These are phyloP conservation scores for Cyanidiococcus yangmingshanensis DNA, from an alignment of 23 red algal species.

Conservation along the genomic window DNA sequence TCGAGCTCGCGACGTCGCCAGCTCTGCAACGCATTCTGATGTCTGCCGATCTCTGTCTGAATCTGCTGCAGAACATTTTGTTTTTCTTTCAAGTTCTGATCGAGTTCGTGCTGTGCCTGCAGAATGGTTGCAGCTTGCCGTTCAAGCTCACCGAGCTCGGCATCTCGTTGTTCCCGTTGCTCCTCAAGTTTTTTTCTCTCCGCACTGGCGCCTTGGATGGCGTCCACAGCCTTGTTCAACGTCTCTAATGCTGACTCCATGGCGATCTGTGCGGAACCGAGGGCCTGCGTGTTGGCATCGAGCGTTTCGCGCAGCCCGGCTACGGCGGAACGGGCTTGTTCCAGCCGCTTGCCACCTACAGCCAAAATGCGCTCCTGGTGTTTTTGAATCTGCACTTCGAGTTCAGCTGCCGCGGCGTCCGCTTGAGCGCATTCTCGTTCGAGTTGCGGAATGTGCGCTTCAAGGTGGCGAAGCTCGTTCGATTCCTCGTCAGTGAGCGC, in stretches of 20 bases:
- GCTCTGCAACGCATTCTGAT: constrained; percentile 37
- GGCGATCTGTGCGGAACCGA: constrained; percentile 23
- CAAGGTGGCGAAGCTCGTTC: background rate
- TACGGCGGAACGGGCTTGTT: constrained; percentile 36
- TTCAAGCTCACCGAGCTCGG: background rate
- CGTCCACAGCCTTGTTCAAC: constrained; percentile 7
- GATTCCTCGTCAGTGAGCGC: constrained; percentile 31
- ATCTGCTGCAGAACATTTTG: constrained; percentile 35
- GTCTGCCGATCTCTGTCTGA: constrained; percentile 29
- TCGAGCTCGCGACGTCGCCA: constrained; percentile 39
- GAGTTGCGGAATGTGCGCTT: constrained; percentile 18
- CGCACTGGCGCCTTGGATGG: constrained; percentile 12
- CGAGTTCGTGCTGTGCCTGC: constrained; percentile 11
- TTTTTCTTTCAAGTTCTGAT: constrained; percentile 26
- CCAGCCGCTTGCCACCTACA: constrained; percentile 37
- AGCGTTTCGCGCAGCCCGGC: constrained; percentile 23
- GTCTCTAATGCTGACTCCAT: constrained; percentile 27
- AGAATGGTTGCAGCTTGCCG: background rate
- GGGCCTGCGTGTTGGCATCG: constrained; percentile 16
- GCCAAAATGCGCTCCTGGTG: constrained; percentile 51
- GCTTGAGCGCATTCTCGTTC: constrained; percentile 23
- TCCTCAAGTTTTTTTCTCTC: constrained; percentile 6
- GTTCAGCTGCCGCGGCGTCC: constrained; percentile 19
- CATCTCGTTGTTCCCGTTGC: background rate
- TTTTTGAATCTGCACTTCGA: constrained; percentile 37